These are phyloP conservation scores for Termitomyces sp. DNA, from an alignment of 768 basidiomycete genomes.

Conservation along the genomic window DNA sequence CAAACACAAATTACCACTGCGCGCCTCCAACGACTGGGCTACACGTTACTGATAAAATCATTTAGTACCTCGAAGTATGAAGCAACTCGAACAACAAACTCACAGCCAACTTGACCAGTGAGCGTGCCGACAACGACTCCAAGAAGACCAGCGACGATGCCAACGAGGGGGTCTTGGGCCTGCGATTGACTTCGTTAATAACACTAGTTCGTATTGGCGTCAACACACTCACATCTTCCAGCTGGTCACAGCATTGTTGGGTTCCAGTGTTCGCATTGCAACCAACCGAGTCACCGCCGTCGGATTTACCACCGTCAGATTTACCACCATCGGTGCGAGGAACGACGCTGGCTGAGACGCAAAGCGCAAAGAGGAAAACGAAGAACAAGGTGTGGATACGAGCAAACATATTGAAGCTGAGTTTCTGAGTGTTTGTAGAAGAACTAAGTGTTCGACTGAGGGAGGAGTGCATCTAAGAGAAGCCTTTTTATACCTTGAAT, in stretches of 20 bases:
- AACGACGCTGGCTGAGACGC: slow-evolving; percentile 1
- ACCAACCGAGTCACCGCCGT: background rate
- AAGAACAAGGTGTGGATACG: slow-evolving; percentile 9
- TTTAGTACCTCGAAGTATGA: background rate
- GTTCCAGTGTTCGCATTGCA: slow-evolving; percentile 3
- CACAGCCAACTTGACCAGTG: slow-evolving; percentile 10
- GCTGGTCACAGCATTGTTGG: slow-evolving; percentile 1
- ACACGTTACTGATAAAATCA: slow-evolving; percentile 7
- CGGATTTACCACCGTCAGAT: background rate
- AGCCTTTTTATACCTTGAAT: slow-evolving; percentile 5
- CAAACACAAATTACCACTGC: slow-evolving; percentile 4
- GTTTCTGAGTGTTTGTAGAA: background rate
- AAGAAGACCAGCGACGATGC: slow-evolving; percentile 7
- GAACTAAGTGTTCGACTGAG: slow-evolving; percentile 4
- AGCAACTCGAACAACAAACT: background rate
- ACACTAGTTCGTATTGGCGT: background rate
- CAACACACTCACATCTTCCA: background rate
- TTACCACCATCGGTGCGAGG: slow-evolving; percentile 1
- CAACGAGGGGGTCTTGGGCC: slow-evolving; percentile 3
- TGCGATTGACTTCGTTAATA: background rate
- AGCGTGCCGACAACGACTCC: background rate
- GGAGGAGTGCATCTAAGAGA: background rate
- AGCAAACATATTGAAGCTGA: slow-evolving; percentile 6
- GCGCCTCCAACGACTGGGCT: slow-evolving; percentile 5
- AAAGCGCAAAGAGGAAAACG: slow-evolving; percentile 6